Evolutionary conservation across 148 eudicot genomes (phyloP).

Genomic region (Vaccinium darrowii): DNA sequence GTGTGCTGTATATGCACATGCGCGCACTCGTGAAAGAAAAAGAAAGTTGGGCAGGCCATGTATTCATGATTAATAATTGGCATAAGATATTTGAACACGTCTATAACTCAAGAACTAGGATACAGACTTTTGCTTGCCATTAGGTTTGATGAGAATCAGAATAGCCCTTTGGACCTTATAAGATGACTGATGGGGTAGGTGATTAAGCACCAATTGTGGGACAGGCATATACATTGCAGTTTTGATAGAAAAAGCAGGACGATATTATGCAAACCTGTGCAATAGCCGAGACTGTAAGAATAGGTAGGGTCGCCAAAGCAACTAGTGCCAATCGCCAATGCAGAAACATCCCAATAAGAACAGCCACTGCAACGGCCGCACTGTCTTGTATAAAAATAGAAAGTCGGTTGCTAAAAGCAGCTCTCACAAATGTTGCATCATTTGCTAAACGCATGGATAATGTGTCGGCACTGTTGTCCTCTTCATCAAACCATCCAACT

Average conservation of each 20-base stretch:
- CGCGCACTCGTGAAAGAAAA: neutral
- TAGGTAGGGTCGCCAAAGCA: constrained; percentile 85
- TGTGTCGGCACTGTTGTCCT: constrained; percentile 94
- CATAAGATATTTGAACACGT: constrained; percentile 1
- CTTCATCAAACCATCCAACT: constrained; percentile 99
- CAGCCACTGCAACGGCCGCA: constrained; percentile 86
- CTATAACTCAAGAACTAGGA: neutral
- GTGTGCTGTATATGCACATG: neutral
- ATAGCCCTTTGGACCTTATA: neutral
- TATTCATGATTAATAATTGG: neutral
- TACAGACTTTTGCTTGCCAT: neutral
- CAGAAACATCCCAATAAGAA: constrained; percentile 81
- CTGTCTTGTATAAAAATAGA: constrained; percentile 95
- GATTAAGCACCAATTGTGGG: neutral
- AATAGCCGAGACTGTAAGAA: constrained; percentile 82
- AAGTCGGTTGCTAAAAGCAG: constrained; percentile 98
- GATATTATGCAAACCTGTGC: constrained; percentile 68
- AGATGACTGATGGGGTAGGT: neutral
- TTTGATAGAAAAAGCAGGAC: constrained; percentile 1
- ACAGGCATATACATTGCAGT: neutral
- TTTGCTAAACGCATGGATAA: constrained; percentile 97
- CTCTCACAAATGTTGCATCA: constrained; percentile 99
- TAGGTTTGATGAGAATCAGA: neutral
- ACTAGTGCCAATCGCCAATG: constrained; percentile 93
- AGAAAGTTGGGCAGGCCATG: neutral